Base-by-base conservation (phyloP, 2,329 filamentous ascomycete genomes). In the Beauveria sp. region DNA sequence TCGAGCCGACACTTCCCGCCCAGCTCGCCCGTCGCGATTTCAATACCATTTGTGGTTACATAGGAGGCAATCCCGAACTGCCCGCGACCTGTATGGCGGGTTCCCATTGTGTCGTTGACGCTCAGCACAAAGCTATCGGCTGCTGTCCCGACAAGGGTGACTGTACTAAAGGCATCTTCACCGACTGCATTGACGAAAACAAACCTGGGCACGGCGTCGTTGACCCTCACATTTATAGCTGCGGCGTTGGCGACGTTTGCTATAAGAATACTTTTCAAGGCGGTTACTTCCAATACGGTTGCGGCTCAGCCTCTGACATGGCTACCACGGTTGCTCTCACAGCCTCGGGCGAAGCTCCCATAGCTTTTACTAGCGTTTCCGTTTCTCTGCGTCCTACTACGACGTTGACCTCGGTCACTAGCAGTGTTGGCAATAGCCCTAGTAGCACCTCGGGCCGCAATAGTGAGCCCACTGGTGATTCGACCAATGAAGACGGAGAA, bases 31-130 rank as follows among this genome's bases (percentile, higher is more conserved):
- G 75, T 51, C 76, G 78, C 45, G 75, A 80, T 63, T 68, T 73
- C 58, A 83, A 83, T 70, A 85, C 83, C 18, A 69, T 86, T 61
- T 86, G 83, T 66, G 83, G 83, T 48, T 86, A 79, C 70, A 76
- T 86, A 67, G 79, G 78, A 64, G 83, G 82, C 24, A 70, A 84
- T 65, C 70, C 77, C 1, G 71, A 72, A 26, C 71, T 84, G 34
- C 81, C 83, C 3, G 83, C 83, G 45, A 86, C 83, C 43, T 86
- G 83, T 68, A 78, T 76, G 31, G 76, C 78, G 0, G 83, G 83
- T 40, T 85, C 82, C 43, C 82, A 86, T 69, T 86, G 83, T 68
- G 83, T 82, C 26, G 72, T 82, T 49, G 82, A 85, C 64, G 70
- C 74, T 22, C 72, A 74, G 20, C 75, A 80, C 61, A 75, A 76